Percentiles rank a stretch among this genome's conserved stretches.
Conservation (phyloP, 1,139 yeast genomes). For the Diutina ranongensis region DNA sequence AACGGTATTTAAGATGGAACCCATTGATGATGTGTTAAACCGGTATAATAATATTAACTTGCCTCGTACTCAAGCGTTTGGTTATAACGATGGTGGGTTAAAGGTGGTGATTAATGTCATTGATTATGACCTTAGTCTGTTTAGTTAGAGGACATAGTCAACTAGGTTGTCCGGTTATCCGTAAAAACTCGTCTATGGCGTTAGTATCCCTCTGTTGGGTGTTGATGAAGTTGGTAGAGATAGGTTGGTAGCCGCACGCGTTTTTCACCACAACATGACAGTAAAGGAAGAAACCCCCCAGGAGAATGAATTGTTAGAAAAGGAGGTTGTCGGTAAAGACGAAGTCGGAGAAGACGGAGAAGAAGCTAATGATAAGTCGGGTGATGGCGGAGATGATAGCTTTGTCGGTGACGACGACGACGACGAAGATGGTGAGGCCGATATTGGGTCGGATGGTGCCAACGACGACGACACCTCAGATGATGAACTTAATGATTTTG, state of each 20-base stretch:
- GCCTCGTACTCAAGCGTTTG: conserved; percentile 4
- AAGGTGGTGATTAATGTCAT: background rate
- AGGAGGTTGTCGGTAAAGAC: too few species aligned
- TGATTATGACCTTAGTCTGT: conserved; percentile 2
- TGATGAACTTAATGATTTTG: conserved; percentile 8
- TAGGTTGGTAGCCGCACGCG: background rate
- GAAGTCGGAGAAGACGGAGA: too few species aligned
- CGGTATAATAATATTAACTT: conserved; percentile 3
- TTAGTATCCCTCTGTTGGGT: too few species aligned
- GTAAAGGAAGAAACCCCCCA: background rate
- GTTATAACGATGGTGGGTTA: background rate
- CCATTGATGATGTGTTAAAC: background rate
- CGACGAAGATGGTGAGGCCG: background rate
- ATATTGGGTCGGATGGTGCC: conserved; percentile 9
- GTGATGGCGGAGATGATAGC: background rate
- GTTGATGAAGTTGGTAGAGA: too few species aligned
- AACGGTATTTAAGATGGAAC: conserved; percentile 5
- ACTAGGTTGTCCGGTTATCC: background rate
- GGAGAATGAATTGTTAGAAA: too few species aligned
- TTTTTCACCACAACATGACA: background rate
- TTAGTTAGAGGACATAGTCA: background rate
- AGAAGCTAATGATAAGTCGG: background rate
- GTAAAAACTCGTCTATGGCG: too few species aligned
- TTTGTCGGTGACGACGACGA: background rate
- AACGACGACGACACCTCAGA: conserved; percentile 9